Evolutionary conservation across 2,329 filamentous ascomycete genomes (phyloP).

Genomic region (Anthostomella pinea): DNA sequence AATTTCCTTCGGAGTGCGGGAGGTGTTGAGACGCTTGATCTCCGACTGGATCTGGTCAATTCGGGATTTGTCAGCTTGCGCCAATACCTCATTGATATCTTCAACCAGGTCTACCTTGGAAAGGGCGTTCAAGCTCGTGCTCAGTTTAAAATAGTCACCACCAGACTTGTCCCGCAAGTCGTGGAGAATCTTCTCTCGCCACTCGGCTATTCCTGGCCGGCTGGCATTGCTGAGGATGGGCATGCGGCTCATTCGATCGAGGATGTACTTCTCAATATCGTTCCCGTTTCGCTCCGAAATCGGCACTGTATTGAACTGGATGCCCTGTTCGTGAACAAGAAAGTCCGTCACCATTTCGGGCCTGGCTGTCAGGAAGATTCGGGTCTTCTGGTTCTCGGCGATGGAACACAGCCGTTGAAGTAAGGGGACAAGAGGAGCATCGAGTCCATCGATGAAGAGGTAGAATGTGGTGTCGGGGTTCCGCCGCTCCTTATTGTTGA

Average conservation of each 20-base stretch:
- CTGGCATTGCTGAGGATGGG: constrained; percentile 27
- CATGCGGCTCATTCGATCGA: constrained; percentile 30
- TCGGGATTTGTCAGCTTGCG: constrained; percentile 29
- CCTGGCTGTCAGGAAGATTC: constrained; percentile 28
- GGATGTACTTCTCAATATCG: constrained; percentile 32
- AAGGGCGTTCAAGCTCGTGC: constrained; percentile 31
- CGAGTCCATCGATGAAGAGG: constrained; percentile 31
- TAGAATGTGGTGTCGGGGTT: constrained; percentile 32
- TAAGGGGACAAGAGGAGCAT: constrained; percentile 22
- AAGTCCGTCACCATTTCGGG: constrained; percentile 18
- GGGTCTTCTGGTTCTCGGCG: constrained; percentile 18
- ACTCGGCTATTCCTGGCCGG: constrained; percentile 28
- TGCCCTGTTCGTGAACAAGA: constrained; percentile 9
- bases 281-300: constrained; percentile 25
- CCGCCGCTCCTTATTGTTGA: constrained; percentile 30
- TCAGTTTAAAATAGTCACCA: constrained; percentile 31
- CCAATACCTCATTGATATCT: constrained; percentile 32
- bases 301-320: constrained; percentile 21
- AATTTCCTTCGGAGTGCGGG: constrained; percentile 33
- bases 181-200: constrained; percentile 31
- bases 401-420: constrained; percentile 22
- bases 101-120: constrained; percentile 34
- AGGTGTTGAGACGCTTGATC: constrained; percentile 31
- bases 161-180: constrained; percentile 26
- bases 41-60: constrained; percentile 33